Conservation (phyloP, 2,329 filamentous ascomycete species). For the Diaporthe citrichinensis region DNA sequence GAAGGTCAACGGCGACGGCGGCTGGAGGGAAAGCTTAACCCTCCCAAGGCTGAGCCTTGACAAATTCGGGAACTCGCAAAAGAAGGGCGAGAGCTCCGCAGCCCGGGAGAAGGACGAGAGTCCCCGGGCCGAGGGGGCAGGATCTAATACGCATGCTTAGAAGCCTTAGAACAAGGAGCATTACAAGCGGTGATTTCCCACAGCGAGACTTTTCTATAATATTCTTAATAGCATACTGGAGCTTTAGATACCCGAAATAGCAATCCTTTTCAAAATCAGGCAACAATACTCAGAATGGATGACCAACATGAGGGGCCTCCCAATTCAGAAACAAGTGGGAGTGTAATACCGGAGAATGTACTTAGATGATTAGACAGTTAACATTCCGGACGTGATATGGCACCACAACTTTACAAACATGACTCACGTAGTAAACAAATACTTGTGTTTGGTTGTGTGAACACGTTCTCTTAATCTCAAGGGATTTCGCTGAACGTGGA, state of each 20-base stretch:
- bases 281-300: background rate
- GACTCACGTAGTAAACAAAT: background rate
- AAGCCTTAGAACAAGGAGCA: background rate
- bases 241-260: slow-evolving; percentile 14
- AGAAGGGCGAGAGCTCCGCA: slow-evolving; percentile 28
- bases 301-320: background rate
- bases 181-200: background rate
- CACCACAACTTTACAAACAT: background rate
- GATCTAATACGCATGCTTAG: slow-evolving; percentile 6
- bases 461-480: background rate
- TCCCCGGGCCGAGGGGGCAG: background rate
- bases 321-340: background rate
- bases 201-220: background rate
- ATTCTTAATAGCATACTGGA: slow-evolving; percentile 5
- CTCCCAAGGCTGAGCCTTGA: slow-evolving; percentile 39
- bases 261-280: background rate
- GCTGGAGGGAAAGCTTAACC: slow-evolving; percentile 17
- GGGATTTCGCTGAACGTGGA: background rate
- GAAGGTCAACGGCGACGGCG: slow-evolving; percentile 25
- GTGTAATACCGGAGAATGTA: background rate
- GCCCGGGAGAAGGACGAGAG: background rate
- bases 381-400: background rate
- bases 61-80: slow-evolving; percentile 27
- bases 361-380: background rate
- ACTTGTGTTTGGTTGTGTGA: too few relatives aligned